Percentiles rank a stretch among this genome's conserved stretches.
These are phyloP conservation scores for Penicillium diatomitis DNA, from an alignment of 495 filamentous ascomycete species.

Conservation along the genomic window DNA sequence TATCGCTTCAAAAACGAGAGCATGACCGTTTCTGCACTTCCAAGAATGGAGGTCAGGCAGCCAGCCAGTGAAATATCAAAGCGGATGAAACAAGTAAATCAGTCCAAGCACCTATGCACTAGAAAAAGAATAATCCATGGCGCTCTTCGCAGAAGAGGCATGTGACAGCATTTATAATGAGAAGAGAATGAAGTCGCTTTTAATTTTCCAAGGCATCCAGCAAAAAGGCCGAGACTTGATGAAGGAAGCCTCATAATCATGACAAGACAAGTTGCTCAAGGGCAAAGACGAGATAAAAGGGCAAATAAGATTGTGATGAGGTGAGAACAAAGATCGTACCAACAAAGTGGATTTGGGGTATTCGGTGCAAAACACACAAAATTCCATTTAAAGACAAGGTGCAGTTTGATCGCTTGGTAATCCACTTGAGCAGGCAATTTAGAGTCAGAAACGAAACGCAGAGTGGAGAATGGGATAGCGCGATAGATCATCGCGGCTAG, in stretches of 20 bases:
- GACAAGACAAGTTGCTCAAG: constrained; percentile 13
- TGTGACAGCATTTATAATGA: too few relatives aligned
- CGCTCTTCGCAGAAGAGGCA: too few relatives aligned
- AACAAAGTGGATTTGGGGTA: constrained; percentile 41
- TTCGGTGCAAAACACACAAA: constrained; percentile 40
- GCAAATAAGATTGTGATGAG: neutral
- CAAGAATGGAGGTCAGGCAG: too few relatives aligned
- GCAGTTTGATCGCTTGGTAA: constrained; percentile 37
- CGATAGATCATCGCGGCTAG: neutral
- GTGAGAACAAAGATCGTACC: constrained; percentile 24
- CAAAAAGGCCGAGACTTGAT: constrained; percentile 4
- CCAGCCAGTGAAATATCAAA: too few relatives aligned
- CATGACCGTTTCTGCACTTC: too few relatives aligned
- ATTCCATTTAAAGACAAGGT: constrained; percentile 37
- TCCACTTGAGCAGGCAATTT: constrained; percentile 29
- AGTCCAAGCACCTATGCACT: too few relatives aligned
- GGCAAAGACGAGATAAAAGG: neutral
- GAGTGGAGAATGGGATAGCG: constrained; percentile 3
- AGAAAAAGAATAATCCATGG: too few relatives aligned
- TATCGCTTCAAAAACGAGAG: too few relatives aligned
- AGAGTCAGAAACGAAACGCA: constrained; percentile 13
- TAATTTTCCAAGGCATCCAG: constrained; percentile 26
- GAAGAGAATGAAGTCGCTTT: too few relatives aligned
- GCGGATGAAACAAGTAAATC: too few relatives aligned
- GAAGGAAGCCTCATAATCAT: too few relatives aligned